Percentiles rank a stretch among this genome's conserved stretches.
Evolutionary conservation across 768 basidiomycete species (phyloP).

Genomic region (Daedaleopsis nitida): DNA sequence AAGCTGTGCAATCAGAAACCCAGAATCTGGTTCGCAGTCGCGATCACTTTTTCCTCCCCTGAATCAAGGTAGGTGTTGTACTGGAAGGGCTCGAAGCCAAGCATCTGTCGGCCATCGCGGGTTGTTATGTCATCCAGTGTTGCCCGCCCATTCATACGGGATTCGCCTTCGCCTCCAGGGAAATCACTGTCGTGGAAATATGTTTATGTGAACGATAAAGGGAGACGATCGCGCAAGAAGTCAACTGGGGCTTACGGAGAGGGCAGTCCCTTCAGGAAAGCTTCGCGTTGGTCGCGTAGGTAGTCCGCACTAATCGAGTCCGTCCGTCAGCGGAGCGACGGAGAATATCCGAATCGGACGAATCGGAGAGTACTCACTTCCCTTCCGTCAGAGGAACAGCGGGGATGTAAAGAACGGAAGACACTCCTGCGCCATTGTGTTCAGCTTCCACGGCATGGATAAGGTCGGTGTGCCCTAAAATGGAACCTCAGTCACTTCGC

Average conservation of each 20-base stretch:
- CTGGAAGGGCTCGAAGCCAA: constrained; percentile 46
- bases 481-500: too few species aligned
- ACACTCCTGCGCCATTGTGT: constrained; percentile 56
- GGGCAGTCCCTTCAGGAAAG: constrained; percentile 57
- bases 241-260: constrained; percentile 48
- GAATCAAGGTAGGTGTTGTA: constrained; percentile 7
- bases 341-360: neutral
- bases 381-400: constrained; percentile 65
- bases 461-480: constrained; percentile 38
- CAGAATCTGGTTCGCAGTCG: constrained; percentile 31
- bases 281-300: constrained; percentile 60
- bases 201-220: constrained; percentile 19
- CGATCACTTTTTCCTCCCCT: constrained; percentile 24
- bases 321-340: neutral
- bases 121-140: constrained; percentile 40
- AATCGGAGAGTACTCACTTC: constrained; percentile 32
- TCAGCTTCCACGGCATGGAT: constrained; percentile 50
- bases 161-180: constrained; percentile 48
- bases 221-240: neutral
- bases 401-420: constrained; percentile 78
- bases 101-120: constrained; percentile 38
- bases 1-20: constrained; percentile 6
- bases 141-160: constrained; percentile 39
- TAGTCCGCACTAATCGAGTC: constrained; percentile 47
- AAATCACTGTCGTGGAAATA: constrained; percentile 48